A percentile compares a stretch with the other conserved stretches of the same genome.
phyloP scores from a whole-genome alignment of 345 rosid genomes.

The Salix exigua region DNA sequence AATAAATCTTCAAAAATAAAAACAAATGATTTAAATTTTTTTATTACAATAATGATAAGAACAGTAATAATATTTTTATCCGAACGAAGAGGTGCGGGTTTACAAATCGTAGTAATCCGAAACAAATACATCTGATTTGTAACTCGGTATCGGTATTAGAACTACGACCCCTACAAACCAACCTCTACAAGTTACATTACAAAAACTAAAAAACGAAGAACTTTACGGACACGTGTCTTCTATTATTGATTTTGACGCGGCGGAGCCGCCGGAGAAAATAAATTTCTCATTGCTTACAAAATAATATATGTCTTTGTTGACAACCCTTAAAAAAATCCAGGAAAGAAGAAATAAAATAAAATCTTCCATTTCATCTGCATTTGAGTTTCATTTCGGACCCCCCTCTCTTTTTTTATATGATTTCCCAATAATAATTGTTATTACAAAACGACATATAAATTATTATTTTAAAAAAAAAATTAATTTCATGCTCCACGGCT shows the following conservation, averaged over 20 bases:
- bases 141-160: no score
- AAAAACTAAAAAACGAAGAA: background rate
- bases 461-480: background rate
- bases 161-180: no score
- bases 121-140: no score
- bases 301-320: background rate
- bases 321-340: background rate
- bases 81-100: no score
- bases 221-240: conserved; percentile 24
- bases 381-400: conserved; percentile 36
- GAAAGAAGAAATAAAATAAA: background rate
- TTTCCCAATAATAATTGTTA: background rate
- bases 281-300: conserved; percentile 7
- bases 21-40: no score
- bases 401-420: background rate
- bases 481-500: background rate
- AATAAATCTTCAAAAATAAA: no score
- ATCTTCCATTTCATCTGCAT: conserved; percentile 36
- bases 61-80: no score
- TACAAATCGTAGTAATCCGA: no score
- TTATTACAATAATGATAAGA: no score
- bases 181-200: no score
- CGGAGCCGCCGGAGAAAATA: conserved; percentile 37
- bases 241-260: conserved; percentile 32
- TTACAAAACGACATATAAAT: background rate